Conservation (phyloP, 257 asterid genomes). For the Scutellaria baicalensis region DNA sequence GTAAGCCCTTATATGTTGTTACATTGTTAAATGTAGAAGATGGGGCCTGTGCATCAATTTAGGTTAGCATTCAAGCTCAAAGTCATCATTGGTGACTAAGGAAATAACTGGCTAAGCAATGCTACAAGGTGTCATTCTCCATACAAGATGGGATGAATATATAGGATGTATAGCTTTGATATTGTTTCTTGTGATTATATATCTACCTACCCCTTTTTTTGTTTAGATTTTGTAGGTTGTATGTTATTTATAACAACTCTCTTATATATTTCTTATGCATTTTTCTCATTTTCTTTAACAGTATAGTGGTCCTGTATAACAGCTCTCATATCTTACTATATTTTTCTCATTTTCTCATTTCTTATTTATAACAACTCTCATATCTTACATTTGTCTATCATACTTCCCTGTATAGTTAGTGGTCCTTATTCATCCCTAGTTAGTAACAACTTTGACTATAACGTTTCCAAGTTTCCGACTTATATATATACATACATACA, state of each 20-base stretch:
- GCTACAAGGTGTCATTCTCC: background rate
- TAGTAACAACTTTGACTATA: no score
- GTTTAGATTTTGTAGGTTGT: background rate
- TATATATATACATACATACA: no score
- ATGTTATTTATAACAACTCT: background rate
- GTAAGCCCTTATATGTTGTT: background rate
- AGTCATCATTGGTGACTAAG: background rate
- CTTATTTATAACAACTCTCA: no score
- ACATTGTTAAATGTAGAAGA: background rate
- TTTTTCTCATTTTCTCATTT: no score
- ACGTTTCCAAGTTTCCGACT: no score
- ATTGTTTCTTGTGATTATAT: background rate
- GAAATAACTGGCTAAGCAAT: background rate
- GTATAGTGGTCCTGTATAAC: no score
- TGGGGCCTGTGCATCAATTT: background rate
- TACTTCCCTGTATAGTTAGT: no score
- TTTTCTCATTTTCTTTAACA: background rate
- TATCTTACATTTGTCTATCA: no score
- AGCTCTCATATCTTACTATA: no score
- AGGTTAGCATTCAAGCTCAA: background rate
- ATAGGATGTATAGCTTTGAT: no score
- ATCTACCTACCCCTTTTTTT: background rate
- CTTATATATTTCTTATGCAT: background rate
- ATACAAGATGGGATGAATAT: background rate
- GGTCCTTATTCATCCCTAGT: no score